Evolutionary conservation across 192 early-diverging fungal genomes (phyloP).

Genomic region (Geosiphon pyriformis): DNA sequence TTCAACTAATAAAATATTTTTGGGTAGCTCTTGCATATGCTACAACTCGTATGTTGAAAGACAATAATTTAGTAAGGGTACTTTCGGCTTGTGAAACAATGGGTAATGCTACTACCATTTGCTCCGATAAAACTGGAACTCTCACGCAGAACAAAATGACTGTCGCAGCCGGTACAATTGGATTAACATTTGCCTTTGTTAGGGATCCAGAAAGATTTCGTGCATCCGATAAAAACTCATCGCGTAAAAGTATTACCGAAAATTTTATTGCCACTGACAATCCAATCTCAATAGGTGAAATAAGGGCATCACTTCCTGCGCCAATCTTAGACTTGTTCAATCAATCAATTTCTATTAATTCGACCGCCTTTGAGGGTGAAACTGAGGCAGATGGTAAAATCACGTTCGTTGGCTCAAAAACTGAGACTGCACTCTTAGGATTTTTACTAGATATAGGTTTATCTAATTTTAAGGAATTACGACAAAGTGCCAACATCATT

Average conservation of each 20-base stretch:
- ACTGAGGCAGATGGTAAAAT: slow-evolving; percentile 39
- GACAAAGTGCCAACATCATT: slow-evolving; percentile 53
- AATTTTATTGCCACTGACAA: no score
- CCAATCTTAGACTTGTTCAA: slow-evolving; percentile 49
- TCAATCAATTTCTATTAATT: slow-evolving; percentile 77
- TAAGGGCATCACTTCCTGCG: slow-evolving; percentile 38
- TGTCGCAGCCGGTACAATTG: slow-evolving; percentile 83
- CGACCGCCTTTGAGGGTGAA: slow-evolving; percentile 63
- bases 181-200: slow-evolving; percentile 35
- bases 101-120: slow-evolving; percentile 97
- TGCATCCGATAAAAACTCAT: slow-evolving; percentile 5
- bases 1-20: slow-evolving; percentile 1
- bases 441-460: slow-evolving; percentile 67
- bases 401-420: slow-evolving; percentile 85
- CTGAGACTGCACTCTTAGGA: slow-evolving; percentile 86
- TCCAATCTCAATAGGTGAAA: slow-evolving; percentile 37
- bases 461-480: slow-evolving; percentile 54
- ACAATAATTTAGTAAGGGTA: slow-evolving; percentile 95
- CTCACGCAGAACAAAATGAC: slow-evolving; percentile 98
- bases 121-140: slow-evolving; percentile 99
- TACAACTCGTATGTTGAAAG: slow-evolving; percentile 91
- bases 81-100: slow-evolving; percentile 97
- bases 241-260: no score
- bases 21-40: slow-evolving; percentile 79
- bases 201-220: slow-evolving; percentile 36